A percentile compares a stretch with the other conserved stretches of the same genome.
Evolutionary conservation across 2,329 filamentous ascomycete species (phyloP).

Genomic region (Shiraia sp.): DNA sequence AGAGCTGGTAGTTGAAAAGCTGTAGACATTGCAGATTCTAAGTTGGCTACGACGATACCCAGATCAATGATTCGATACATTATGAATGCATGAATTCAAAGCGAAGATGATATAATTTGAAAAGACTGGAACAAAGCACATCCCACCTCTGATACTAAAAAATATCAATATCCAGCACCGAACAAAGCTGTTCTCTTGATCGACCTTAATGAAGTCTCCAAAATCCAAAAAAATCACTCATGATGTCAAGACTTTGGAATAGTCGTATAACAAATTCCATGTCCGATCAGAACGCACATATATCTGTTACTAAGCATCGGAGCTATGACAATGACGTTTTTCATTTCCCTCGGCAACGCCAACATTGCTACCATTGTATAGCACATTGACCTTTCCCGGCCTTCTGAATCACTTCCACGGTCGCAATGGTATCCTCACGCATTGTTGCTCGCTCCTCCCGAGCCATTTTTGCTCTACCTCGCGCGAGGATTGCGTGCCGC

Average conservation of each 20-base stretch:
- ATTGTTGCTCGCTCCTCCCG: constrained; percentile 52
- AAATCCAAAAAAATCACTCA: too few species aligned
- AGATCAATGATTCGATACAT: too few species aligned
- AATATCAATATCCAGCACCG: too few species aligned
- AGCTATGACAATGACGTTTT: constrained; percentile 35
- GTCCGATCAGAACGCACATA: constrained; percentile 17
- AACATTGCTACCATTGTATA: constrained; percentile 9
- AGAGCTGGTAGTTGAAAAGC: neutral
- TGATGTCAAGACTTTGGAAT: too few species aligned
- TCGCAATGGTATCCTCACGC: constrained; percentile 53
- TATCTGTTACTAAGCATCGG: constrained; percentile 17
- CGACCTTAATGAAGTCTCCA: too few species aligned
- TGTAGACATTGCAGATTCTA: neutral
- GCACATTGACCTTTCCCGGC: constrained; percentile 18
- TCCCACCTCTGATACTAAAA: too few species aligned
- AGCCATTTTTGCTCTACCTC: constrained; percentile 41
- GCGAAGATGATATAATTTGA: too few species aligned
- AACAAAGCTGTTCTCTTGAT: too few species aligned
- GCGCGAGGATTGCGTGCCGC: constrained; percentile 29
- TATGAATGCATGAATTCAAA: too few species aligned
- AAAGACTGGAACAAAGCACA: too few species aligned
- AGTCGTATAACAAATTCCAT: too few species aligned
- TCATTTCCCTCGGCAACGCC: constrained; percentile 22
- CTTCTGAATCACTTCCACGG: constrained; percentile 5
- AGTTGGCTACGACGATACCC: too few species aligned